A percentile compares a stretch with the other conserved stretches of the same genome.
phyloP scores from a whole-genome alignment of 352 stramenopile genomes.

The Phytophthora hibernalis region DNA sequence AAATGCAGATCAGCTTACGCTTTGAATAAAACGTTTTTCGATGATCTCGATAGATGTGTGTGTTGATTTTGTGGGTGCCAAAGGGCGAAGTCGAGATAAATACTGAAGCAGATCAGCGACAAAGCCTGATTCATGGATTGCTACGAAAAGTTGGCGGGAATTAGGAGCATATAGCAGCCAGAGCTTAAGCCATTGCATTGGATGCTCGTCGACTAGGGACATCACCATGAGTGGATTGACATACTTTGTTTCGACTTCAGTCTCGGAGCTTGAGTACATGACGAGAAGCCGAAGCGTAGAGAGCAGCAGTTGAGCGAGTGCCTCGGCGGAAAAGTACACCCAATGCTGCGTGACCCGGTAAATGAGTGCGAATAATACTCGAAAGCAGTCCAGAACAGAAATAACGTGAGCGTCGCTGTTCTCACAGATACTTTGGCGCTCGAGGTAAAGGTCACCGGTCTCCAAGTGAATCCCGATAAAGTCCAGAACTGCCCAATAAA shows the following conservation, averaged over 20 bases:
- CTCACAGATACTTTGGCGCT: constrained; percentile 25
- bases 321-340: constrained; percentile 62
- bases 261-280: constrained; percentile 40
- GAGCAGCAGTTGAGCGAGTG: constrained; percentile 46
- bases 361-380: constrained; percentile 51
- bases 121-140: constrained; percentile 43
- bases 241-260: constrained; percentile 31
- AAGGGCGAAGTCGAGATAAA: constrained; percentile 47
- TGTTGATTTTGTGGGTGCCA: constrained; percentile 21
- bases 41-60: constrained; percentile 10
- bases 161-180: constrained; percentile 58
- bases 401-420: constrained; percentile 5
- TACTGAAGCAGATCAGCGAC: constrained; percentile 47
- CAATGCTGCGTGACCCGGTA: constrained; percentile 49
- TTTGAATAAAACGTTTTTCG: constrained; percentile 29
- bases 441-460: constrained; percentile 36
- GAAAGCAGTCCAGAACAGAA: constrained; percentile 47
- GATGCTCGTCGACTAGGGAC: constrained; percentile 36
- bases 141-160: constrained; percentile 45
- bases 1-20: constrained; percentile 37
- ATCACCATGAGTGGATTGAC: constrained; percentile 41
- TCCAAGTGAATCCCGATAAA: constrained; percentile 42
- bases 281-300: constrained; percentile 57
- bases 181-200: constrained; percentile 50
- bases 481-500: constrained; percentile 62